Base-by-base conservation (phyloP, 352 stramenopile genomes). In the Phytopythium montanum region DNA sequence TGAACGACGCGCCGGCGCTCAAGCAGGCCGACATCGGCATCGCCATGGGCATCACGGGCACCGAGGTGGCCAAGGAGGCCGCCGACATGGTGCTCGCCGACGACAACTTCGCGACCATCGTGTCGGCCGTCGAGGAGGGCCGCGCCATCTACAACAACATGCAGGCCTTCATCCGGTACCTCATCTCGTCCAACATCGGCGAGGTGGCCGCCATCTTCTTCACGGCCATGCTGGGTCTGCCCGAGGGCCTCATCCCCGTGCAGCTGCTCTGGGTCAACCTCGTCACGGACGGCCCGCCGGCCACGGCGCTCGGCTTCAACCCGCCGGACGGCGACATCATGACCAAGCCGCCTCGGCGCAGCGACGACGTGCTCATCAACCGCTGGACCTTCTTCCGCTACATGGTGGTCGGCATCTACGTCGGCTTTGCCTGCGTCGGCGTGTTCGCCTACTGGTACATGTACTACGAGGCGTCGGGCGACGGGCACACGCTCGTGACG, bases 221-320 rank as follows among this genome's bases (percentile, higher is more conserved):
- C 67, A 97, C 96, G 21, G 95, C 96, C 6, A 77, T 97, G 13
- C 75, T 98, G 31, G 97, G 97, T 41, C 83, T 99, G 31, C 97
- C 97, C 0, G 97, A 99, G 69, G 94, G 94, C 25, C 77, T 99
- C 23, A 99, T 97, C 55, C 95, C 98, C 2, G 97, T 99, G 61
- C 97, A 99, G 73, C 80, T 99, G 14, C 75, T 99, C 14, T 99
- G 97, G 97, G 96, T 99, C n/a, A 99, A 99, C 78, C 80, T 99
- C 19, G 97, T 99, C 36, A 99, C 97, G 13, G 98, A 99, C 73
- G 97, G 97, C 29, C 97, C 96, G 29, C 97, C 97, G 18, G 98
- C 97, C 2, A 99, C 97, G 19, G 96, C 97, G 18, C 86, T 99
- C 6, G 97, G 97, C 28, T 99, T 99, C 75, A 99, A 99, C 81